These are phyloP conservation scores for Pythium diclinum DNA, from an alignment of 352 stramenopile species.

Conservation along the genomic window DNA sequence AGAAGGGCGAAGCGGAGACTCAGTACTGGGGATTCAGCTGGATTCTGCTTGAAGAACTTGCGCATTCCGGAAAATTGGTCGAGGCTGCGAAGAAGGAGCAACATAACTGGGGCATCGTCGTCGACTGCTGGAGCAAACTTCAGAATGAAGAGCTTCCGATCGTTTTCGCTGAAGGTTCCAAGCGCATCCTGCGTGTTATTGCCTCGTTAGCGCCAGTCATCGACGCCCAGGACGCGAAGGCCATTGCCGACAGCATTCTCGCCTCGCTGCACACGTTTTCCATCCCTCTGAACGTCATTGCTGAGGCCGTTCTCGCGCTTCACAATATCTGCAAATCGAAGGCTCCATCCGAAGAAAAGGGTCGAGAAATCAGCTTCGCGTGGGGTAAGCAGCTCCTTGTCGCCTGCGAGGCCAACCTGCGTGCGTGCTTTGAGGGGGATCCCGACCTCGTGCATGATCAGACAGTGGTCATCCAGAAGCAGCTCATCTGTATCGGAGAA, in stretches of 20 bases:
- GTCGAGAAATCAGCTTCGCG: conserved; percentile 53
- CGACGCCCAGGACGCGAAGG: conserved; percentile 67
- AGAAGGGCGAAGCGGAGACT: conserved; percentile 37
- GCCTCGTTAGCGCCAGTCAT: conserved; percentile 70
- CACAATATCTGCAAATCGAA: conserved; percentile 81
- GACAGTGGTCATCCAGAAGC: conserved; percentile 64
- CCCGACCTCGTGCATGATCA: conserved; percentile 51
- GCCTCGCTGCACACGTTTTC: conserved; percentile 70
- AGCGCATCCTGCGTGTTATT: conserved; percentile 82
- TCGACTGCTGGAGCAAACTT: conserved; percentile 81
- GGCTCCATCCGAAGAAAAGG: conserved; percentile 46
- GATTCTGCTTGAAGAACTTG: conserved; percentile 79
- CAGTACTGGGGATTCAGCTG: conserved; percentile 81
- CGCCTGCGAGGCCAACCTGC: conserved; percentile 59
- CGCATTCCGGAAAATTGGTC: conserved; percentile 53
- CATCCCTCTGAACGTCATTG: conserved; percentile 76
- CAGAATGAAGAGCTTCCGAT: conserved; percentile 60
- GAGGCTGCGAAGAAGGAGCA: conserved; percentile 53
- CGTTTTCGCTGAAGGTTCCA: conserved; percentile 72
- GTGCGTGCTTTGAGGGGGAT: conserved; percentile 55
- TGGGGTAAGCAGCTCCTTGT: conserved; percentile 69
- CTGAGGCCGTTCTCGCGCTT: conserved; percentile 65
- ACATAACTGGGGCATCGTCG: conserved; percentile 60
- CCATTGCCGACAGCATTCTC: conserved; percentile 70
- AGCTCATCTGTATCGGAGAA: conserved; percentile 79